Evolutionary conservation across 129 eudicot genomes (phyloP).

Genomic region (Artemisia annua): DNA sequence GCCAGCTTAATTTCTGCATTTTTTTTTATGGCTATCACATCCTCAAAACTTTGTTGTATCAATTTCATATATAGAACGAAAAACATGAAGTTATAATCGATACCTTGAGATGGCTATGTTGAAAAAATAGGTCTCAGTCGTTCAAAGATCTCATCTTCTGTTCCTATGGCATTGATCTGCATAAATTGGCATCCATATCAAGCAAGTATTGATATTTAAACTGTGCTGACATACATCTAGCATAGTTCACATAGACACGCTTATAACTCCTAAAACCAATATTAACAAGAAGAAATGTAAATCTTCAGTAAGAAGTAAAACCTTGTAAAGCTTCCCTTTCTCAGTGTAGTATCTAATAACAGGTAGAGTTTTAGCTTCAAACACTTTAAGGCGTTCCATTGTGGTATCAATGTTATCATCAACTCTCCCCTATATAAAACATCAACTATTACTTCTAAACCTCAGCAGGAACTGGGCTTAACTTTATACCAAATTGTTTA

Average conservation of each 20-base stretch:
- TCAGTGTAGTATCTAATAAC: slow-evolving; percentile 73
- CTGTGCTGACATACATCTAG: not conserved
- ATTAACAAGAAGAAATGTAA: not conserved
- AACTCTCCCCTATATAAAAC: slow-evolving; percentile 67
- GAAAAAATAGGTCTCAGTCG: slow-evolving; percentile 67
- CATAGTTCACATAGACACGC: not conserved
- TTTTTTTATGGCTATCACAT: too few species aligned
- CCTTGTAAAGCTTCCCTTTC: slow-evolving; percentile 85
- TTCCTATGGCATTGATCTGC: slow-evolving; percentile 87
- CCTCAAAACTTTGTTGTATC: not conserved
- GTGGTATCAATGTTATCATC: slow-evolving; percentile 87
- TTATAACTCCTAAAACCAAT: not conserved
- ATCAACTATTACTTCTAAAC: slow-evolving; percentile 8
- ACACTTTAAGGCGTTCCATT: slow-evolving; percentile 81
- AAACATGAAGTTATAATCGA: not conserved
- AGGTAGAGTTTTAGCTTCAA: slow-evolving; percentile 70
- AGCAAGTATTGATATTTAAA: not conserved
- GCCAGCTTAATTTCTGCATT: too few species aligned
- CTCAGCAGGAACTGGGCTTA: not conserved
- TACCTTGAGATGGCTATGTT: slow-evolving; percentile 52
- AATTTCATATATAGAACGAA: not conserved
- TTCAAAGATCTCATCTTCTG: slow-evolving; percentile 83
- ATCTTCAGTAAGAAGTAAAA: slow-evolving; percentile 19
- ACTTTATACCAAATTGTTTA: not conserved
- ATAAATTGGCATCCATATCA: slow-evolving; percentile 16